A percentile compares a stretch with the other conserved stretches of the same genome.
phyloP scores from a whole-genome alignment of 345 rosid genomes.

The Melaleuca alternifolia region DNA sequence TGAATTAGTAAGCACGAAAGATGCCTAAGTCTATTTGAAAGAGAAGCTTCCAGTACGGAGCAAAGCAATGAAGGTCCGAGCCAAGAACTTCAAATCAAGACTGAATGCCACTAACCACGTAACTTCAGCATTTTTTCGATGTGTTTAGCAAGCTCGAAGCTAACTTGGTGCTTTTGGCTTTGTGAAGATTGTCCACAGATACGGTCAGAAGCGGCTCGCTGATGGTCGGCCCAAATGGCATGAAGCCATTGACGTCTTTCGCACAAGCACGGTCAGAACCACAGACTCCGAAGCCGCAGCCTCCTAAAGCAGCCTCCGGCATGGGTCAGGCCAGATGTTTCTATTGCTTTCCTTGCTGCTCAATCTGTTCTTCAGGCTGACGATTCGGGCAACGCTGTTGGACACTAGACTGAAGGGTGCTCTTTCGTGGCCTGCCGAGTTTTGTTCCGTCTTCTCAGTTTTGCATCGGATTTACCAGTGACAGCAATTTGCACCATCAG shows the following conservation, averaged over 20 bases:
- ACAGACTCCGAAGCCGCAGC: constrained; percentile 4
- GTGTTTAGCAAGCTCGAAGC: background rate
- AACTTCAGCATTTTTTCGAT: background rate
- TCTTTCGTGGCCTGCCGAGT: background rate
- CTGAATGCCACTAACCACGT: background rate
- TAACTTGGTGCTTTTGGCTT: background rate
- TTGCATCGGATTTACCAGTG: background rate
- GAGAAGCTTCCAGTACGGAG: background rate
- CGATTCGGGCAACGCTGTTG: background rate
- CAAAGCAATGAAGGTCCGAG: background rate
- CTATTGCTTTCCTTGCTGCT: constrained; percentile 55
- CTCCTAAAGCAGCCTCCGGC: constrained; percentile 10
- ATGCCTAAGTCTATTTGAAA: background rate
- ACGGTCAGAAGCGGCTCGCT: constrained; percentile 18
- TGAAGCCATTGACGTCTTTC: background rate
- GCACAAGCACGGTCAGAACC: background rate
- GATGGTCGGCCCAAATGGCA: background rate
- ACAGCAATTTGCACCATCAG: background rate
- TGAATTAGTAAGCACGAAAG: background rate
- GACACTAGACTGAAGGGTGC: background rate
- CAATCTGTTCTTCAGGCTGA: constrained; percentile 4
- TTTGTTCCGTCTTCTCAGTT: background rate
- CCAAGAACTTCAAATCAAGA: background rate
- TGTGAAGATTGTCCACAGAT: constrained; percentile 39
- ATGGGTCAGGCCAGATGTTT: constrained; percentile 28